These are phyloP conservation scores for Singerocomus rubriflavus DNA, from an alignment of 1,284 basidiomycete genomes.

Conservation along the genomic window DNA sequence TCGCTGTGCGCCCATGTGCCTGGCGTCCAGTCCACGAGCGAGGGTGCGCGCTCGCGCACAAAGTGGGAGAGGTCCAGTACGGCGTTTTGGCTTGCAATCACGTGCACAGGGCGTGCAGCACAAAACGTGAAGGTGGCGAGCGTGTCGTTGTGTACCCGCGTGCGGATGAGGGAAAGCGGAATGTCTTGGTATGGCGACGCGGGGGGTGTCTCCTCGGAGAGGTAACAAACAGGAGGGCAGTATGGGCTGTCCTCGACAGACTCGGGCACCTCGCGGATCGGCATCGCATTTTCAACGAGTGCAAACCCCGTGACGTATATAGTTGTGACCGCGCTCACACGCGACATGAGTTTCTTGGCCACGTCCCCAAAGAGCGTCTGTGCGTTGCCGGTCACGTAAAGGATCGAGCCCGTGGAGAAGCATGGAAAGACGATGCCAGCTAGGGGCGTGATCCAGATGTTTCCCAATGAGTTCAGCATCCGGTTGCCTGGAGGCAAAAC, in stretches of 20 bases:
- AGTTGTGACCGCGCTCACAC: conserved; percentile 48
- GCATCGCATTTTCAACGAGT: conserved; percentile 54
- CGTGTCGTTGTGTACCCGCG: conserved; percentile 43
- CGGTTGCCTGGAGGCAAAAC: conserved; percentile 48
- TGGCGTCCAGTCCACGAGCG: conserved; percentile 46
- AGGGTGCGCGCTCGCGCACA: conserved; percentile 44
- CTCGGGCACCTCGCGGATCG: conserved; percentile 42
- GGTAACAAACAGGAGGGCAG: conserved; percentile 53
- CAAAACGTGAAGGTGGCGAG: conserved; percentile 56
- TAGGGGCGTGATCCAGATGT: conserved; percentile 52
- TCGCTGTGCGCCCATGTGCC: conserved; percentile 50
- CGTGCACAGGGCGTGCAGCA: conserved; percentile 32
- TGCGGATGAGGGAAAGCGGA: conserved; percentile 32
- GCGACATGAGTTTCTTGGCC: conserved; percentile 51
- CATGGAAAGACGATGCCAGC: conserved; percentile 54
- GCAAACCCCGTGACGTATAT: conserved; percentile 50
- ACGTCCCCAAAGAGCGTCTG: conserved; percentile 46
- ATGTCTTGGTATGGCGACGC: conserved; percentile 30
- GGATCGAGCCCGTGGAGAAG: conserved; percentile 52
- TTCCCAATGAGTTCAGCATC: conserved; percentile 59
- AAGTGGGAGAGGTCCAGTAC: conserved; percentile 53
- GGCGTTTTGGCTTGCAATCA: conserved; percentile 50
- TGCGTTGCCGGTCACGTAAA: conserved; percentile 59
- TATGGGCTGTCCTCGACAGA: conserved; percentile 48
- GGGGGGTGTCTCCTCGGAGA: conserved; percentile 45